Base-by-base conservation (phyloP, 2,329 filamentous ascomycete species). In the Pestalotiopsis sp. region DNA sequence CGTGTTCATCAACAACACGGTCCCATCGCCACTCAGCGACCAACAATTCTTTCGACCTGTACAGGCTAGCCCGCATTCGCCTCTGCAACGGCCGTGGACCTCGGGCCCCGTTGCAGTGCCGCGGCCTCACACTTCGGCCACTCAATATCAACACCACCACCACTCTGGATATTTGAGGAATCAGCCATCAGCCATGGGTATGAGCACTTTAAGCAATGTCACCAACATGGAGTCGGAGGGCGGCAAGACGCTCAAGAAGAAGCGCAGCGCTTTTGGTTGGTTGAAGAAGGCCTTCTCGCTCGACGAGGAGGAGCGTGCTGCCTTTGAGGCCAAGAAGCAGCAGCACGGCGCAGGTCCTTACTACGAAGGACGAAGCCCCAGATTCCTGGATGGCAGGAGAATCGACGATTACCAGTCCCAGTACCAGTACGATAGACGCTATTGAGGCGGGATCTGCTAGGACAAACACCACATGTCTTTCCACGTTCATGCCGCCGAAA, bases 261-360 rank as follows among this genome's bases (percentile, higher is more conserved):
- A 91, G 82, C 85, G 88, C 71, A 91, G 89, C 73, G 88, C 88
- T 1, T 90, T 91, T 74, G 89, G 89, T 2, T 91, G 89, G 89
- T 77, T 91, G 67, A 91, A 91, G 78, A 91, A 91, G 79, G 89
- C 89, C 0, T 91, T 91, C 65, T 87, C 86, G 41, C 79, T 91
- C 31, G 88, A 90, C 69, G 89, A 91, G 25, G 88, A 91, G 62
- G 89, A 91, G 76, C 85, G 84, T 65, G 82, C 84, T 9, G 84
- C 85, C 11, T 91, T 89, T 71, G 88, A 91, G 75, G 84, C 85
- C 60, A 84, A 85, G 68, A 86, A 82, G 74, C 81, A 82, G 7
- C 82, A 83, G 73, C 80, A 84, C 68, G 68, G 75, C 13, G 78
- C 76, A 0, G 84, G 85, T 68, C 79, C 79, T 2, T 89, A 89